Percentiles rank a stretch among this genome's conserved stretches.
Conservation (phyloP, 2,329 filamentous ascomycete genomes). For the Aspergillus fumigatiaffinis region DNA sequence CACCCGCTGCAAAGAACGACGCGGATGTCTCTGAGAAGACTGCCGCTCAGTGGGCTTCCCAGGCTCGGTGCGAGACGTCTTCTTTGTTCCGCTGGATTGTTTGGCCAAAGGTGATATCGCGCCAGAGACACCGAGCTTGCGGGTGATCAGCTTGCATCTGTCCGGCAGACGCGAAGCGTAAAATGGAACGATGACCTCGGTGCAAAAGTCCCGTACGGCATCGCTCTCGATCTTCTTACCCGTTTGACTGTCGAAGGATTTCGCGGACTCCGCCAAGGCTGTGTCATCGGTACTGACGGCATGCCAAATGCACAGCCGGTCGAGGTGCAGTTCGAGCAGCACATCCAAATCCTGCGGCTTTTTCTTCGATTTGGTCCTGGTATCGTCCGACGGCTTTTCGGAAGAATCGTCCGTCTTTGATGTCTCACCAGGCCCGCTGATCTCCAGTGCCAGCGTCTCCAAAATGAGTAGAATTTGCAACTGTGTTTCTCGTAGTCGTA, state of each 20-base stretch:
- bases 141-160: conserved; percentile 43
- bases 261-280: conserved; percentile 23
- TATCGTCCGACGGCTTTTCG: conserved; percentile 12
- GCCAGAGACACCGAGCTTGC: conserved; percentile 45
- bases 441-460: conserved; percentile 45
- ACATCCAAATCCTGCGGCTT: conserved; percentile 39
- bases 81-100: conserved; percentile 29
- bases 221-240: conserved; percentile 39
- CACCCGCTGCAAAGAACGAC: conserved; percentile 43
- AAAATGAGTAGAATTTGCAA: conserved; percentile 49
- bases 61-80: conserved; percentile 26
- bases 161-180: conserved; percentile 47
- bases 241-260: conserved; percentile 24
- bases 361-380: conserved; percentile 32
- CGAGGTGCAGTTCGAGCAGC: conserved; percentile 45
- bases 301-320: conserved; percentile 51
- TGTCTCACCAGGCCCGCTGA: conserved; percentile 15
- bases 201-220: conserved; percentile 48
- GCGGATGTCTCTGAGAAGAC: conserved; percentile 22
- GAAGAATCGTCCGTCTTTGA: conserved; percentile 16
- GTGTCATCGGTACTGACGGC: conserved; percentile 41
- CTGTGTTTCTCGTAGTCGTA: conserved; percentile 47
- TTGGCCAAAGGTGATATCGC: conserved; percentile 34
- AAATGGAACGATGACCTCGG: conserved; percentile 49
- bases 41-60: conserved; percentile 30